Evolutionary conservation across 257 asterid genomes (phyloP).

Genomic region (Solanum pimpinellifolium): DNA sequence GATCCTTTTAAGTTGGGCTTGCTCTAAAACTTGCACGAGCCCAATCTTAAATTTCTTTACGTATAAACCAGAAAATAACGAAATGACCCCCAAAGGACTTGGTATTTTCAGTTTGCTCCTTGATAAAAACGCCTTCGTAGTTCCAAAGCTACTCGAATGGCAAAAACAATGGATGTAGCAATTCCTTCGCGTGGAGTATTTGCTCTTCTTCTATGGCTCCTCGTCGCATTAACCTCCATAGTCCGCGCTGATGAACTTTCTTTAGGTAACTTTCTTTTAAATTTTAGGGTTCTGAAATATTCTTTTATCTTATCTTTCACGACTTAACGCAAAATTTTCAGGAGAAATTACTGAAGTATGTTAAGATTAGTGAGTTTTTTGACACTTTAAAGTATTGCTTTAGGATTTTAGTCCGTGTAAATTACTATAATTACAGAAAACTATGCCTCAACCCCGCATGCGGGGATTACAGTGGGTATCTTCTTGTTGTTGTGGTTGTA

Average conservation of each 20-base stretch:
- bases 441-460: background rate
- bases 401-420: background rate
- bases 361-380: background rate
- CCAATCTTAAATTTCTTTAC: background rate
- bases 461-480: background rate
- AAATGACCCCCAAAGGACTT: background rate
- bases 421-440: background rate
- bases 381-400: background rate
- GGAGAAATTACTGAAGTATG: background rate
- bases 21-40: background rate
- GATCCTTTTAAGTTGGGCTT: background rate
- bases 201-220: conserved; percentile 18
- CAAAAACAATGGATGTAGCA: conserved; percentile 25
- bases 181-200: background rate
- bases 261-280: conserved; percentile 30
- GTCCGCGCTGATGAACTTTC: conserved; percentile 25
- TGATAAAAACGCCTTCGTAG: background rate
- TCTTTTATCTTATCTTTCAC: background rate
- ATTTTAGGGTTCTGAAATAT: conserved; percentile 12
- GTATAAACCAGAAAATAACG: background rate
- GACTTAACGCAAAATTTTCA: background rate
- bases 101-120: background rate
- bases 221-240: conserved; percentile 11
- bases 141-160: background rate
- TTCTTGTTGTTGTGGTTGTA: background rate